Conservation (phyloP, 2,329 filamentous ascomycete genomes). For the Fusarium torulosum region DNA sequence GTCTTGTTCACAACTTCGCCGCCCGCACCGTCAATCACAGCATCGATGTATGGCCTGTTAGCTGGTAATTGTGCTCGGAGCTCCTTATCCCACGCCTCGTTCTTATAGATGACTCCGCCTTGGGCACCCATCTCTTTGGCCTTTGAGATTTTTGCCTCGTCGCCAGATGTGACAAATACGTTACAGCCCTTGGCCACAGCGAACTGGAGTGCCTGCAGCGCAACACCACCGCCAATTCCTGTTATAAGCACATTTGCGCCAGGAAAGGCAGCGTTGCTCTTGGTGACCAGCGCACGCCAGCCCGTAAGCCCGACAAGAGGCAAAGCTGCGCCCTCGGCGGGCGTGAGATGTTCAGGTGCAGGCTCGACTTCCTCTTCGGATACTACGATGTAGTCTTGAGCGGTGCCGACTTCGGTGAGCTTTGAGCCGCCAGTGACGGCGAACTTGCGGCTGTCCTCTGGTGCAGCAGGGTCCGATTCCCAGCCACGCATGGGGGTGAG, state of each 20-base stretch:
- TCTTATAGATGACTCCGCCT: conserved; percentile 86
- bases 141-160: conserved; percentile 78
- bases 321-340: conserved; percentile 83
- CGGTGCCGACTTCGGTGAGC: conserved; percentile 72
- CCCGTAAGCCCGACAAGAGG: conserved; percentile 88
- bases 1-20: conserved; percentile 82
- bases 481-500: conserved; percentile 84
- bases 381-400: conserved; percentile 79
- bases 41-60: conserved; percentile 79
- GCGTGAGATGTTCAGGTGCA: conserved; percentile 77
- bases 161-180: conserved; percentile 85
- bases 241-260: conserved; percentile 87
- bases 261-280: conserved; percentile 72
- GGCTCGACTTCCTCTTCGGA: conserved; percentile 79
- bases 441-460: conserved; percentile 72
- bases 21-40: conserved; percentile 90
- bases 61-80: conserved; percentile 72
- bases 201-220: conserved; percentile 84
- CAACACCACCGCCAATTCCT: conserved; percentile 93
- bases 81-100: conserved; percentile 84
- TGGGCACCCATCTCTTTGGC: conserved; percentile 79
- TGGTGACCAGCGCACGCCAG: conserved; percentile 87
- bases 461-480: conserved; percentile 77
- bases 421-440: conserved; percentile 78
- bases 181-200: conserved; percentile 79